Base-by-base conservation (phyloP, 2,329 filamentous ascomycete genomes). In the Endocalyx cinctus region DNA sequence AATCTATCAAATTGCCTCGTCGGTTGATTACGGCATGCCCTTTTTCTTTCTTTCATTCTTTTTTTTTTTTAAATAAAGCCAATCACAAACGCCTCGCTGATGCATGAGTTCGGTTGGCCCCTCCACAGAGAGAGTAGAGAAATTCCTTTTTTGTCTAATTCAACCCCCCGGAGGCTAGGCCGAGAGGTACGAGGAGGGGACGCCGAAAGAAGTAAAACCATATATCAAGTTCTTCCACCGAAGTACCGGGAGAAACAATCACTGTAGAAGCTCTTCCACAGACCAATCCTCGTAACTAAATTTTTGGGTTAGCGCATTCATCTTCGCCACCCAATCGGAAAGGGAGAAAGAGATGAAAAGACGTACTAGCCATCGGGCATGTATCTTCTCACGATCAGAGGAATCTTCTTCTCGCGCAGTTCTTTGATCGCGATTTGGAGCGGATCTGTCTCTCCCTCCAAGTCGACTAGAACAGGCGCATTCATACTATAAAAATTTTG, bases 271-370 rank as follows among this genome's bases (percentile, higher is more conserved):
- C 65, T 98, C 92, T 66, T 97, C 92, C 66, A 89, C 96, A 22
- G 89, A 94, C 92, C 92, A 98, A 63, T 98, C 92, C 74, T 98
- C 92, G 64, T 97, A 97, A 69, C 85, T 90, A 47, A n/a, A 33
- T n/a, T n/a, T 17, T 16, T 15, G 13, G 17, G 45, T 57, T 43
- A 55, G 48, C 30, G 29, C 15, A 17, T 29, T 18, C 22, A 8
- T 17, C 25, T n/a, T n/a, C n/a, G n/a, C n/a, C n/a, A n/a, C n/a
- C n/a, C n/a, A n/a, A n/a, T n/a, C n/a, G n/a, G n/a, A n/a, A n/a
- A n/a, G n/a, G n/a, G n/a, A n/a, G n/a, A n/a, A n/a, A n/a, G n/a
- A n/a, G n/a, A n/a, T n/a, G n/a, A n/a, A n/a, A n/a, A n/a, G 19
- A 77, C 86, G 72, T 73, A 94, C 87, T 79, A 95, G 69, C 92